phyloP scores from a whole-genome alignment of 495 filamentous ascomycete genomes.

The Aspergillus homomorphus region DNA sequence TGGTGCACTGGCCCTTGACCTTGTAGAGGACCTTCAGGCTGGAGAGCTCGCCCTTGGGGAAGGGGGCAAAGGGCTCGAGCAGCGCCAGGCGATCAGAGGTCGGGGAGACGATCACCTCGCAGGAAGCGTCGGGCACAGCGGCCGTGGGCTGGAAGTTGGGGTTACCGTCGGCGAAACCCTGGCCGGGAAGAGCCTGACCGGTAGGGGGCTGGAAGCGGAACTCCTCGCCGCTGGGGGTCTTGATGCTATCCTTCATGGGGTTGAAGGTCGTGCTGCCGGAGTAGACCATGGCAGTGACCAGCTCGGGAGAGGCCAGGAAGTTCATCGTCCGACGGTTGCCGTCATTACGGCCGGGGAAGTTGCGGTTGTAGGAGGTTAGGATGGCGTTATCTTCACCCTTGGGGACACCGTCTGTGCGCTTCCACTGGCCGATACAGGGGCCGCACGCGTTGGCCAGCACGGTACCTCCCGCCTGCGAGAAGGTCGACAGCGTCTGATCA shows the following conservation, averaged over 20 bases:
- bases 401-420: constrained; percentile 74
- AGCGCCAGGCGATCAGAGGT: constrained; percentile 83
- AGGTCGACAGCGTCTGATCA: constrained; percentile 79
- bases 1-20: constrained; percentile 95
- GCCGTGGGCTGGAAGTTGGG: constrained; percentile 69
- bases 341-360: constrained; percentile 96
- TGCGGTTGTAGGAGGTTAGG: constrained; percentile 95
- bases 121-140: constrained; percentile 56
- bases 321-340: constrained; percentile 97
- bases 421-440: constrained; percentile 95
- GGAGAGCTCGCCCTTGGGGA: constrained; percentile 70
- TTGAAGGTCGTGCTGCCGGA: constrained; percentile 94
- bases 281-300: constrained; percentile 94
- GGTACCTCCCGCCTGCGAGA: constrained; percentile 81
- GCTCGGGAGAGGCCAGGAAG: constrained; percentile 92
- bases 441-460: constrained; percentile 96
- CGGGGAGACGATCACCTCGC: constrained; percentile 70
- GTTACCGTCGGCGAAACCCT: constrained; percentile 79
- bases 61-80: constrained; percentile 86
- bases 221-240: constrained; percentile 71
- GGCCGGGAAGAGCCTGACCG: constrained; percentile 70
- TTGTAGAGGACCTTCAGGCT: constrained; percentile 77
- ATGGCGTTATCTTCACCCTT: constrained; percentile 94
- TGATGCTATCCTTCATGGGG: constrained; percentile 82
- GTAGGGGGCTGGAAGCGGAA: constrained; percentile 85